Evolutionary conservation across 148 eudicot genomes (phyloP).

Genomic region (Rhododendron vialii): DNA sequence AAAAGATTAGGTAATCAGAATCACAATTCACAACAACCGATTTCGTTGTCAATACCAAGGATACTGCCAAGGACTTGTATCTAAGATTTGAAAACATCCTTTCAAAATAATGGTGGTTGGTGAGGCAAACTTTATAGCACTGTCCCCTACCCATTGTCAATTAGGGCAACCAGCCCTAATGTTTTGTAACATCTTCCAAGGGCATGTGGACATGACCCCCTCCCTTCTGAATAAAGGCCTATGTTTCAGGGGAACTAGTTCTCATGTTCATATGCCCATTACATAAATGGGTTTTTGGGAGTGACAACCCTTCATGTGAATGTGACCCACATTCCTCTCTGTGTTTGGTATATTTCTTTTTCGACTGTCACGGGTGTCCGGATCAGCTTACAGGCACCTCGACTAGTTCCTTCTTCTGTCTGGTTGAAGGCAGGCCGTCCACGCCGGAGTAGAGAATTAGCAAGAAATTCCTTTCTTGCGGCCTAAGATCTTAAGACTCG

Average conservation of each 20-base stretch:
- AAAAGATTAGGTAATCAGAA: neutral
- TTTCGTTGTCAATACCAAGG: neutral
- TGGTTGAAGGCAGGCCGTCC: no score
- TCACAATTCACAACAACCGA: neutral
- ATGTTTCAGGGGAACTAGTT: neutral
- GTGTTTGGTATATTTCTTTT: no score
- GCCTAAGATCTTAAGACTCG: neutral
- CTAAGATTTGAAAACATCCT: neutral
- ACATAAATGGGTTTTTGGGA: neutral
- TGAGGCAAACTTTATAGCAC: constrained; percentile 10
- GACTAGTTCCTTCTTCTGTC: no score
- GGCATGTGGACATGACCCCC: constrained; percentile 19
- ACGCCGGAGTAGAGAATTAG: no score
- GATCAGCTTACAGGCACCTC: neutral
- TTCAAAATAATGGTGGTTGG: constrained; percentile 6
- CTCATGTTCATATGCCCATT: neutral
- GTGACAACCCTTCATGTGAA: constrained; percentile 8
- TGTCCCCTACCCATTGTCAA: constrained; percentile 23
- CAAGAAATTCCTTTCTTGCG: neutral
- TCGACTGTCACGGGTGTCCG: no score
- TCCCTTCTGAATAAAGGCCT: neutral
- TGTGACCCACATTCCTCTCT: constrained; percentile 5
- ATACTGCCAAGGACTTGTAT: neutral
- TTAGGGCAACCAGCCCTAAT: constrained; percentile 11
- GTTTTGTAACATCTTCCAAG: constrained; percentile 16